Percentiles rank a stretch among this genome's conserved stretches.
These are phyloP conservation scores for Thielaviopsis populi DNA, from an alignment of 2,329 filamentous ascomycete species.

Conservation along the genomic window DNA sequence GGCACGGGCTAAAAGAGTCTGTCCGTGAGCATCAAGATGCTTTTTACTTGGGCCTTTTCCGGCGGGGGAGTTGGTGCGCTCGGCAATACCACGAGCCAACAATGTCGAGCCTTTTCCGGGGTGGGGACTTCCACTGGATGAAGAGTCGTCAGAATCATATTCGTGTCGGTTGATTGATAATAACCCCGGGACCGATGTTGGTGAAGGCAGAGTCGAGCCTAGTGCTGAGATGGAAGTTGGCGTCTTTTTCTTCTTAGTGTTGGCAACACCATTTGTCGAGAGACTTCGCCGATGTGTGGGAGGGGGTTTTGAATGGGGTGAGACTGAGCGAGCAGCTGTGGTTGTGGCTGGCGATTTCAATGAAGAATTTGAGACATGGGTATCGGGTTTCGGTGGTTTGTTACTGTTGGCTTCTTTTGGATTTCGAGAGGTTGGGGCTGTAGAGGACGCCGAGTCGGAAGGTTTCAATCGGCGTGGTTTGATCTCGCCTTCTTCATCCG, in stretches of 20 bases:
- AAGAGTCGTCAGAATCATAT: conserved; percentile 54
- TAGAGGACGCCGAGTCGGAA: conserved; percentile 18
- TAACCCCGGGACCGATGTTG: not conserved
- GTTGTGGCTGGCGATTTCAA: conserved; percentile 1
- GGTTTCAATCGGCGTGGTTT: conserved; percentile 38
- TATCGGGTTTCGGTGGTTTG: conserved; percentile 8
- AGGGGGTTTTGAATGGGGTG: conserved; percentile 36
- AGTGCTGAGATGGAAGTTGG: conserved; percentile 28
- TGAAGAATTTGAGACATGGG: conserved; percentile 1
- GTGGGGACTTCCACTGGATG: conserved; percentile 44
- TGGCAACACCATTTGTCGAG: conserved; percentile 43
- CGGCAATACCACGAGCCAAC: conserved; percentile 39
- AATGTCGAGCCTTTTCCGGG: conserved; percentile 42
- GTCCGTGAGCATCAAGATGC: conserved; percentile 79
- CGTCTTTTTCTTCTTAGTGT: conserved; percentile 52
- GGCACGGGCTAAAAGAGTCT: conserved; percentile 78
- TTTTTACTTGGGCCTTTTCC: conserved; percentile 64
- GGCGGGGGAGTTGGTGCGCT: conserved; percentile 49
- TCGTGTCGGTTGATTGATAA: conserved; percentile 44
- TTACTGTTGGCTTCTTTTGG: conserved; percentile 7
- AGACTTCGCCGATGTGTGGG: conserved; percentile 44
- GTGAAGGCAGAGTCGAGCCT: not conserved
- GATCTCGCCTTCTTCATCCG: conserved; percentile 41
- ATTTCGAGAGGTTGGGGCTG: not conserved
- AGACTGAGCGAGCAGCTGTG: conserved; percentile 34